These are phyloP conservation scores for Saccharomyces hybrid DNA, from an alignment of 1,139 yeast species.

Conservation along the genomic window DNA sequence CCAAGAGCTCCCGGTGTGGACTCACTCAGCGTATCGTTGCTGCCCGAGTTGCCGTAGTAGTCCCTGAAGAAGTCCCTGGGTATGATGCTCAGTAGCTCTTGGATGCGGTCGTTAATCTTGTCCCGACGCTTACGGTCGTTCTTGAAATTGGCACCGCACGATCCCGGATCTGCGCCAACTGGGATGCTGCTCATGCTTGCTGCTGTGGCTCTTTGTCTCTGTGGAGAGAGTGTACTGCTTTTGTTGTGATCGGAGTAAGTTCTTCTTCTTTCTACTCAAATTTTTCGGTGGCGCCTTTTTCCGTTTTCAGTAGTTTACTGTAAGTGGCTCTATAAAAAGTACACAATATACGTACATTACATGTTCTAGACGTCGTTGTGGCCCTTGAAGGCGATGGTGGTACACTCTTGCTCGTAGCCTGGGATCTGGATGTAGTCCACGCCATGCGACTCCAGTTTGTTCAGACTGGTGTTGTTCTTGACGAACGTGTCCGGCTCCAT, in stretches of 20 bases:
- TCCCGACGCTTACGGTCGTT: constrained; percentile 56
- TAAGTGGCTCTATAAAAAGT: background rate
- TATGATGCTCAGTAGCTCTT: constrained; percentile 63
- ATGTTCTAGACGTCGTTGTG: constrained; percentile 35
- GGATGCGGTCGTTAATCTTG: constrained; percentile 82
- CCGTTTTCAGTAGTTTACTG: background rate
- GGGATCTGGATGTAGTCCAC: constrained; percentile 74
- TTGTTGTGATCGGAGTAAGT: background rate
- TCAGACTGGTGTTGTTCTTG: constrained; percentile 59
- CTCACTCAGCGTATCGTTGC: constrained; percentile 41
- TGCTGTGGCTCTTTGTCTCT: background rate
- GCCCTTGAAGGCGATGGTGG: constrained; percentile 70
- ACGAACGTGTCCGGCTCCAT: constrained; percentile 87
- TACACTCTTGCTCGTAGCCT: constrained; percentile 71
- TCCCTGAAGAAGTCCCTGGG: constrained; percentile 54
- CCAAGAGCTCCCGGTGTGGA: constrained; percentile 58
- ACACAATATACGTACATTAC: background rate
- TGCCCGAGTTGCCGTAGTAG: constrained; percentile 16
- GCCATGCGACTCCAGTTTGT: constrained; percentile 46
- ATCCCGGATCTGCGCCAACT: background rate
- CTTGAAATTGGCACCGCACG: constrained; percentile 6
- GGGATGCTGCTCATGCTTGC: constrained; percentile 12
- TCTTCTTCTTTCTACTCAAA: background rate
- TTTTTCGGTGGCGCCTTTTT: constrained; percentile 1
- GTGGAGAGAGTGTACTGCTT: background rate